phyloP scores from a whole-genome alignment of 2,329 filamentous ascomycete genomes.

The Cladophialophora immunda region DNA sequence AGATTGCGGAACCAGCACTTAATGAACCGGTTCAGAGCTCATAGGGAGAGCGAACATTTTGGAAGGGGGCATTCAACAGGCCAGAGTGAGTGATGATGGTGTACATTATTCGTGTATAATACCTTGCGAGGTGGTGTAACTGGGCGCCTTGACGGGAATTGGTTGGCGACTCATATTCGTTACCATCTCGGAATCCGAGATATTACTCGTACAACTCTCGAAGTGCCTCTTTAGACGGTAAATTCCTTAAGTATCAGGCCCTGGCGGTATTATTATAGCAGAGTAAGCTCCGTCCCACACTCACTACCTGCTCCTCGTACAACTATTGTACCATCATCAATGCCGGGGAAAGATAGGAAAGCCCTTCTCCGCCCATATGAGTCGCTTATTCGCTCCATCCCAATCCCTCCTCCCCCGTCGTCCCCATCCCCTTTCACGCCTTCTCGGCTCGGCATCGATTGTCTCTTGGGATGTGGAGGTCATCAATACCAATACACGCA shows the following conservation, averaged over 20 bases:
- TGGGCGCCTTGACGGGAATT: too few relatives aligned
- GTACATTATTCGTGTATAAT: constrained; percentile 14
- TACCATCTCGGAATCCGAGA: neutral
- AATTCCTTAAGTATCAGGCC: neutral
- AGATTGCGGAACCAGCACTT: constrained; percentile 54
- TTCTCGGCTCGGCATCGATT: neutral
- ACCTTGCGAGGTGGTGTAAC: neutral
- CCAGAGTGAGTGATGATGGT: neutral
- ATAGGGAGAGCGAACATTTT: neutral
- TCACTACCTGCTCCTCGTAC: too few relatives aligned
- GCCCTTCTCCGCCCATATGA: neutral
- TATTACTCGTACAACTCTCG: neutral
- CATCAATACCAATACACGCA: neutral
- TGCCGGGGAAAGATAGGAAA: constrained; percentile 2
- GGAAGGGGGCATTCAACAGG: neutral
- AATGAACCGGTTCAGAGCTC: neutral
- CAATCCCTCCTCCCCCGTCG: neutral
- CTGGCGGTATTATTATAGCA: neutral
- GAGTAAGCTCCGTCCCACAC: neutral
- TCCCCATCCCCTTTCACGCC: neutral
- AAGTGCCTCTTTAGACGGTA: neutral
- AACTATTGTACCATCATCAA: neutral
- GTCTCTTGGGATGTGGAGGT: neutral
- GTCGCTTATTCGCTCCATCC: neutral
- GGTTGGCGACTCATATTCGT: too few relatives aligned